Evolutionary conservation across 169 alveolate genomes (phyloP).

Genomic region (Perkinsus olseni): DNA sequence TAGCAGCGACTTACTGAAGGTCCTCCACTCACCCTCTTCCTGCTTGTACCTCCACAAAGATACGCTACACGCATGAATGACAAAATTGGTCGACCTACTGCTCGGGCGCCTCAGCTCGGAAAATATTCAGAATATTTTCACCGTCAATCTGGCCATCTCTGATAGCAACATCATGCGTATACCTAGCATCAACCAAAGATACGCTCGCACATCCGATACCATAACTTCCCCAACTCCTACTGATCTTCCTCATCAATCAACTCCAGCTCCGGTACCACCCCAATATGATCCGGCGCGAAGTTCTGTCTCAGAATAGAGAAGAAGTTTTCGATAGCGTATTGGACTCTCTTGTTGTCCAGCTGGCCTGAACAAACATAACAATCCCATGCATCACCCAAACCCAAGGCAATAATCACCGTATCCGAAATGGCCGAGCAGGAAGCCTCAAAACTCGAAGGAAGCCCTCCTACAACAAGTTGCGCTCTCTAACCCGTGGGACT

Average conservation of each 20-base stretch:
- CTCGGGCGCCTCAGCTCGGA: conserved; percentile 76
- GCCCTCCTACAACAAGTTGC: no score
- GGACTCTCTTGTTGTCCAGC: conserved; percentile 72
- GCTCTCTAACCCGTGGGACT: no score
- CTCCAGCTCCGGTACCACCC: conserved; percentile 85
- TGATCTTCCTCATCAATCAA: conserved; percentile 92
- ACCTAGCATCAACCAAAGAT: conserved; percentile 4
- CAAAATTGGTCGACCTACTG: conserved; percentile 75
- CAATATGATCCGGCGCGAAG: conserved; percentile 71
- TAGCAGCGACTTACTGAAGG: conserved; percentile 23
- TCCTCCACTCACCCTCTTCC: conserved; percentile 77
- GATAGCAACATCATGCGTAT: conserved; percentile 87
- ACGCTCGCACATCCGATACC: neutral
- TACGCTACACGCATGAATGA: no score
- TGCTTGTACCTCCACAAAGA: conserved; percentile 61
- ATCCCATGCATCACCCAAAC: no score
- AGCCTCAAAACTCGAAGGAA: neutral
- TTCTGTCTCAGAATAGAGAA: conserved; percentile 82
- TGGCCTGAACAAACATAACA: neutral
- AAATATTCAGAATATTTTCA: conserved; percentile 83
- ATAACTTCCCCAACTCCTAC: neutral
- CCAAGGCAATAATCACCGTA: no score
- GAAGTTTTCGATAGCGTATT: conserved; percentile 89
- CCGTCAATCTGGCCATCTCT: conserved; percentile 82
- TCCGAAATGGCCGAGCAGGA: neutral